These are phyloP conservation scores for Arthrobotrys pseudoclavata DNA, from an alignment of 2,329 filamentous ascomycete species.

Conservation along the genomic window DNA sequence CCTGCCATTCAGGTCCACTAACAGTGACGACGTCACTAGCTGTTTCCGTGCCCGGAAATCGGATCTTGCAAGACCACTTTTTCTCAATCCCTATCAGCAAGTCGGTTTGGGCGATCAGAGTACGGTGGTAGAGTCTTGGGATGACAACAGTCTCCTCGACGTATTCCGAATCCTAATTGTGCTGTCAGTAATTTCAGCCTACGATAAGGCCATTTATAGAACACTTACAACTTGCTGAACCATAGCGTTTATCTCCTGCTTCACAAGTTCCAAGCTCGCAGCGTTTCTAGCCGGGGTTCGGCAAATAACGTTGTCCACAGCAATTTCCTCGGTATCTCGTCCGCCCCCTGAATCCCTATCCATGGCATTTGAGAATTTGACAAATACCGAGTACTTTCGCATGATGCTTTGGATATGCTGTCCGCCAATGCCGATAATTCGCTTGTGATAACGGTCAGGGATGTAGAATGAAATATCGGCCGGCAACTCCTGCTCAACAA, in stretches of 20 bases:
- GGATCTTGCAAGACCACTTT: conserved; percentile 99
- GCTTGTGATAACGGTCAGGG: conserved; percentile 98
- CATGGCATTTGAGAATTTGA: conserved; percentile 99
- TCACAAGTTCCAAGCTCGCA: conserved; percentile 94
- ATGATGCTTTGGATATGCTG: conserved; percentile 99
- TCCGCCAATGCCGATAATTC: conserved; percentile 97
- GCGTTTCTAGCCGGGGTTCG: conserved; percentile 96
- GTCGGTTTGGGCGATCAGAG: conserved; percentile 86
- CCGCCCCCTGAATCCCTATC: conserved; percentile 80
- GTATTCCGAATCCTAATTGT: conserved; percentile 81
- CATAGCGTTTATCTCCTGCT: conserved; percentile 99
- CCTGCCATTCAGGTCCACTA: conserved; percentile 97
- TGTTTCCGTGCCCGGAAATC: conserved; percentile 96
- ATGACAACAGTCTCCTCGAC: conserved; percentile 62
- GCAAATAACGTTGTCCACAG: conserved; percentile 99
- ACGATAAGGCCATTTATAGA: conserved; percentile 27
- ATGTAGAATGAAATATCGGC: conserved; percentile 99
- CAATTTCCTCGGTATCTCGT: conserved; percentile 92
- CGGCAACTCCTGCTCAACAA: conserved; percentile 99
- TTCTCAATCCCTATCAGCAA: conserved; percentile 97
- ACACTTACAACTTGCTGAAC: conserved; percentile 86
- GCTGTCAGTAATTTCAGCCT: conserved; percentile 3
- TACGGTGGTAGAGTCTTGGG: conserved; percentile 87
- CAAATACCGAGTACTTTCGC: conserved; percentile 99
- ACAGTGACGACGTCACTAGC: conserved; percentile 96